Conservation (phyloP, 106 monocot genomes). For the Hemerocallis citrina region DNA sequence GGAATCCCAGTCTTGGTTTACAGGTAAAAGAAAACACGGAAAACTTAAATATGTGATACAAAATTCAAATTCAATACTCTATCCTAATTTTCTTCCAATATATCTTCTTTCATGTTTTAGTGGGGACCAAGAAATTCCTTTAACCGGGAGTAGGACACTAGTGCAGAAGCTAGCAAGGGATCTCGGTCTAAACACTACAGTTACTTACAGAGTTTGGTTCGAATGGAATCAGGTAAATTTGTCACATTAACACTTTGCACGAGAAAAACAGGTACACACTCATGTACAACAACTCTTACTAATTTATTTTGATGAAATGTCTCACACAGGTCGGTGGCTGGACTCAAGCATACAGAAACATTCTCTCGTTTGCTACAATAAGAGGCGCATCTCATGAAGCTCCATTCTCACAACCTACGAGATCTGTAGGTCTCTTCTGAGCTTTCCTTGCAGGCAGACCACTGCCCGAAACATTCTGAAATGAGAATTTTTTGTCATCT, state of each 20-base stretch:
- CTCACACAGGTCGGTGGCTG: slow-evolving; percentile 82
- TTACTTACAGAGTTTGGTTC: slow-evolving; percentile 96
- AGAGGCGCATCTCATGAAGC: slow-evolving; percentile 98
- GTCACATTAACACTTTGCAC: too few species aligned
- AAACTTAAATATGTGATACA: neutral
- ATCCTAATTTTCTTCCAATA: neutral
- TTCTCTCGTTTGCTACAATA: slow-evolving; percentile 84
- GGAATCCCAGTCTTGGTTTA: slow-evolving; percentile 84
- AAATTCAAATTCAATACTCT: neutral
- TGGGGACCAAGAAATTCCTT: slow-evolving; percentile 89
- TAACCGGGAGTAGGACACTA: slow-evolving; percentile 79
- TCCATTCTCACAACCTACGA: slow-evolving; percentile 94
- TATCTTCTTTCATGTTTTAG: slow-evolving; percentile 19
- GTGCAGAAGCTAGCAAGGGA: slow-evolving; percentile 74
- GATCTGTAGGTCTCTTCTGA: slow-evolving; percentile 78
- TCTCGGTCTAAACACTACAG: slow-evolving; percentile 61
- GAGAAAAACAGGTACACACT: too few species aligned
- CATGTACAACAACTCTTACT: neutral
- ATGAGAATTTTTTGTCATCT: too few species aligned
- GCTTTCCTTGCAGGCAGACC: slow-evolving; percentile 64
- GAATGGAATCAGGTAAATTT: slow-evolving; percentile 71
- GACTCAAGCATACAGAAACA: slow-evolving; percentile 86
- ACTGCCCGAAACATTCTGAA: slow-evolving; percentile 71
- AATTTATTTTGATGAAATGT: neutral
- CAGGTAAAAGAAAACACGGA: slow-evolving; percentile 48